A percentile compares a stretch with the other conserved stretches of the same genome.
phyloP scores from a whole-genome alignment of 1,284 basidiomycete species.

The Pascua guehoae region DNA sequence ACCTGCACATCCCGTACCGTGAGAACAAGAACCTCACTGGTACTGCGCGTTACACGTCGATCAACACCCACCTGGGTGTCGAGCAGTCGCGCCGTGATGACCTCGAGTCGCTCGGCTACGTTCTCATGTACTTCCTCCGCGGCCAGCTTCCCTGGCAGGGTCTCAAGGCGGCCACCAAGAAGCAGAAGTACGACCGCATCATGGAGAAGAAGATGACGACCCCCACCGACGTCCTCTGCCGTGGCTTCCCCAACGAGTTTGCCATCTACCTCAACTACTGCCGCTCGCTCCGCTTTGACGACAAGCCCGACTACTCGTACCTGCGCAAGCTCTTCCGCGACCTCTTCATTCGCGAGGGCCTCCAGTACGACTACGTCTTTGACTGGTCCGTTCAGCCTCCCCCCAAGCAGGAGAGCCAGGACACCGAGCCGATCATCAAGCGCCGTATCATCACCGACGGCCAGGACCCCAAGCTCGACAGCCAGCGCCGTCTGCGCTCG shows the following conservation, averaged over 20 bases:
- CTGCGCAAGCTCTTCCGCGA: constrained; percentile 97
- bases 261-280: constrained; percentile 97
- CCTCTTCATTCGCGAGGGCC: constrained; percentile 92
- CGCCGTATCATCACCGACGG: constrained; percentile 9
- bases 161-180: constrained; percentile 96
- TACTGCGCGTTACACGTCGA: constrained; percentile 97
- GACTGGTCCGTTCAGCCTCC: constrained; percentile 85
- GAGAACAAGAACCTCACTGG: constrained; percentile 99
- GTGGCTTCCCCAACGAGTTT: constrained; percentile 95
- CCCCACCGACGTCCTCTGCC: constrained; percentile 89
- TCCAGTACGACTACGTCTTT: constrained; percentile 97
- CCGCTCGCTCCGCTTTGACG: constrained; percentile 92
- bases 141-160: constrained; percentile 96
- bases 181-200: constrained; percentile 99
- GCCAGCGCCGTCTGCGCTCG: constrained; percentile 42
- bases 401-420: constrained; percentile 7
- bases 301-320: constrained; percentile 98
- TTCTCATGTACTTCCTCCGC: constrained; percentile 95
- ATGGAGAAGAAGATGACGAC: constrained; percentile 98
- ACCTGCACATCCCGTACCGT: constrained; percentile 97
- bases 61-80: constrained; percentile 98
- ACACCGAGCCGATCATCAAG: constrained; percentile 13
- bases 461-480: constrained; percentile 26
- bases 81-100: constrained; percentile 96
- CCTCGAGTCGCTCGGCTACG: constrained; percentile 91